Evolutionary conservation across 208 protist genomes (phyloP), one percentile per base, ranked within the genome.

Genomic region (Herpetomonas muscarum): DNA sequence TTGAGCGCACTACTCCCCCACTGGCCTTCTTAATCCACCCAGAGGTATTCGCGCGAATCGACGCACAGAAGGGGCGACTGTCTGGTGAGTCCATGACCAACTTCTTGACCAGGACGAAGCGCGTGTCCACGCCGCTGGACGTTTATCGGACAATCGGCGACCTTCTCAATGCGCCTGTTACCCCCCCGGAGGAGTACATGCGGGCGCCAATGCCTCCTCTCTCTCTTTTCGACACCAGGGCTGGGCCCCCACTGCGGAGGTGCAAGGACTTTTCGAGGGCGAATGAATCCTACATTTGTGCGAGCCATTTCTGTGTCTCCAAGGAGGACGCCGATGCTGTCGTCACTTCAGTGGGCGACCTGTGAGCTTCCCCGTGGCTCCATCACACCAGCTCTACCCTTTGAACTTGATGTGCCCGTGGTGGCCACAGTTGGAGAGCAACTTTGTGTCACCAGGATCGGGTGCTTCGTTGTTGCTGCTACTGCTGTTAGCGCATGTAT

Each of bases 71-170:
- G 45, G 66, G 70, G 3, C 52, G 60, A 0, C 6, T 12, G 19
- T 21, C 5, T n/a, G 70, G 70, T 19, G 56, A 39, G 15, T 49
- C 70, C 0, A 24, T 56, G 37, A 10, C 24, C 4, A 70, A 79
- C 50, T 65, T 86, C 26, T 19, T 48, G 17, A 34, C 55, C 21
- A 78, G 82, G 31, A 71, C 61, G 15, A 13, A 44, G 12, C 82
- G 63, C 5, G 34, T 81, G 13, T 70, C 55, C 0, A 85, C 76
- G 17, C 63, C 70, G 17, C 53, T 80, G 12, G 82, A 90, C 55
- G 5, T 81, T 0, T 78, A 84, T 56, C 52, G 78, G 37, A 90
- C 78, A 13, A 45, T 86, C 17, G 64, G 52, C 3, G 82, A 90
- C 39, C 57, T 90, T 21, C 54, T 86, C 12, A 75, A 61, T 29